These are phyloP conservation scores for Millerago galiae DNA, from an alignment of 805 yeast species.

Conservation along the genomic window DNA sequence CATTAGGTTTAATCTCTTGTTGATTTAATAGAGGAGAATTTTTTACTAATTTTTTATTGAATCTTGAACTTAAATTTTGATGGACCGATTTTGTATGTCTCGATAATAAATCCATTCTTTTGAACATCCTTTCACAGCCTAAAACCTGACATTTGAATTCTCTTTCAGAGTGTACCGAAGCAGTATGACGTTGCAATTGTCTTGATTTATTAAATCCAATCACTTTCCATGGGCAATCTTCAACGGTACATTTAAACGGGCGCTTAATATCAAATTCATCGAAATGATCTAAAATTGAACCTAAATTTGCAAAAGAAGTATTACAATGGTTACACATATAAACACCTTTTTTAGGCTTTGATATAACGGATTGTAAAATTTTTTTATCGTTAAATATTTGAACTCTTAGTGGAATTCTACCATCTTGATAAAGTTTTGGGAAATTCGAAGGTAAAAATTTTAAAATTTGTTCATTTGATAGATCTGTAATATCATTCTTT, in stretches of 20 bases:
- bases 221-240: constrained; percentile 34
- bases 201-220: constrained; percentile 33
- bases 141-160: constrained; percentile 66
- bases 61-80: constrained; percentile 33
- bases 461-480: constrained; percentile 5
- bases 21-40: constrained; percentile 2
- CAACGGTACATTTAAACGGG: constrained; percentile 28
- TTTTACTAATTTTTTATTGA: constrained; percentile 27
- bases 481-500: neutral
- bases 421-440: constrained; percentile 20
- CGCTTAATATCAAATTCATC: constrained; percentile 27
- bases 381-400: constrained; percentile 28
- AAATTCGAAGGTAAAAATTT: constrained; percentile 22
- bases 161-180: constrained; percentile 24
- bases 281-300: constrained; percentile 31
- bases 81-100: constrained; percentile 32
- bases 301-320: constrained; percentile 25
- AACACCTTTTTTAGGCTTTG: constrained; percentile 31
- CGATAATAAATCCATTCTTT: constrained; percentile 30
- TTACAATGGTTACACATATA: constrained; percentile 34
- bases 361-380: constrained; percentile 22
- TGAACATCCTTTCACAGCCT: constrained; percentile 65
- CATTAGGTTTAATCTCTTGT: constrained; percentile 3
- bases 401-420: constrained; percentile 19
- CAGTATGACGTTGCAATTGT: constrained; percentile 30